Conservation (phyloP, 2,329 filamentous ascomycete genomes). For the Trichoderma asperellum region DNA sequence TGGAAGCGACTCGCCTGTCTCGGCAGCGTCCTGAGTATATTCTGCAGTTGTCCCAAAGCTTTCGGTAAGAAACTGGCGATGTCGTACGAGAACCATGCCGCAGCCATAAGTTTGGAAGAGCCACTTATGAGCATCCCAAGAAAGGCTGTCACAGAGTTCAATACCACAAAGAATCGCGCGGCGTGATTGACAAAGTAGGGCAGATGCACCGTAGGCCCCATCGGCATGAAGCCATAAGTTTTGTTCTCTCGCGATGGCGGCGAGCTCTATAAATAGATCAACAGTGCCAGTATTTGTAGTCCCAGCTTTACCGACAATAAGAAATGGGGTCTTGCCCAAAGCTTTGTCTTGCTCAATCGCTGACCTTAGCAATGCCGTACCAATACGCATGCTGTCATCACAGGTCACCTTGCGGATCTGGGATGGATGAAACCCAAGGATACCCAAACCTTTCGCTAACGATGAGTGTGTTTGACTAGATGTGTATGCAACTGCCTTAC, state of each 20-base stretch:
- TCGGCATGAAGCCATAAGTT: slow-evolving; percentile 35
- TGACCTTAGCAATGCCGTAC: not conserved
- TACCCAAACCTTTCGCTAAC: slow-evolving; percentile 28
- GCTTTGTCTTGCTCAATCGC: slow-evolving; percentile 25
- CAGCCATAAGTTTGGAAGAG: slow-evolving; percentile 38
- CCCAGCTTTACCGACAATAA: slow-evolving; percentile 30
- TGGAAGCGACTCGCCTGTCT: slow-evolving; percentile 34
- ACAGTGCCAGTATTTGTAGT: slow-evolving; percentile 32
- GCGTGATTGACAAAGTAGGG: slow-evolving; percentile 29
- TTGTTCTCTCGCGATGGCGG: slow-evolving; percentile 23
- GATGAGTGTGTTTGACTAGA: slow-evolving; percentile 33
- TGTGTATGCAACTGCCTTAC: slow-evolving; percentile 29
- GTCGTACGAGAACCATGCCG: slow-evolving; percentile 33
- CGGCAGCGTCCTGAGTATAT: slow-evolving; percentile 36
- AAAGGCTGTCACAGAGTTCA: slow-evolving; percentile 34
- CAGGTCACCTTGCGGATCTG: slow-evolving; percentile 27
- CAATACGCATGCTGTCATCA: slow-evolving; percentile 27
- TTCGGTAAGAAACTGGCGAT: slow-evolving; percentile 29
- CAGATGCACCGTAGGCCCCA: slow-evolving; percentile 36
- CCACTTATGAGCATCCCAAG: slow-evolving; percentile 39
- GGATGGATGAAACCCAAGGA: slow-evolving; percentile 28
- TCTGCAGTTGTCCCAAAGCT: slow-evolving; percentile 37
- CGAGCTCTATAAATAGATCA: slow-evolving; percentile 28
- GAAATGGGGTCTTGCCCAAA: slow-evolving; percentile 28
- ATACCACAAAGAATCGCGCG: slow-evolving; percentile 28